These are phyloP conservation scores for Arabidopsis suecica DNA, from an alignment of 345 rosid genomes.

Conservation along the genomic window DNA sequence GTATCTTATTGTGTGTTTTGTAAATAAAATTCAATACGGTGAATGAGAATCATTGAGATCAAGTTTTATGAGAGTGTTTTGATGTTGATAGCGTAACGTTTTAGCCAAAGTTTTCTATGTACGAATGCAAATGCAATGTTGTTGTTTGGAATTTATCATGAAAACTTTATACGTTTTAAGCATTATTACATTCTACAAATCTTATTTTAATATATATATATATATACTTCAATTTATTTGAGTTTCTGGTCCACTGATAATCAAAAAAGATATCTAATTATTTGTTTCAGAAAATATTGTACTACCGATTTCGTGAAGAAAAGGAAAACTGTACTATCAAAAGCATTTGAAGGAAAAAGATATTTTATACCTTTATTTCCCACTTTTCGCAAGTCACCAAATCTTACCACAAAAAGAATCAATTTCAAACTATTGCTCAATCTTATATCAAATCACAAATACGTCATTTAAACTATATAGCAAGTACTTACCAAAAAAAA, in stretches of 20 bases:
- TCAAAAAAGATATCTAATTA: neutral
- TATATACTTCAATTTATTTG: neutral
- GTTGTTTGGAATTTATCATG: conserved; percentile 6
- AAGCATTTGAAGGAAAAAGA: conserved; percentile 5
- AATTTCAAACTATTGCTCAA: neutral
- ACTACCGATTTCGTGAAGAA: conserved; percentile 14
- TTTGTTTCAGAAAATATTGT: neutral
- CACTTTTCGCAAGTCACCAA: conserved; percentile 18
- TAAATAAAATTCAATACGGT: neutral
- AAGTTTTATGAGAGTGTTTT: neutral
- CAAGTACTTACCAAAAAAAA: neutral
- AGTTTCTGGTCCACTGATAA: neutral
- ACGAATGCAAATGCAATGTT: neutral
- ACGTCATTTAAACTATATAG: neutral
- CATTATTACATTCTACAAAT: too few relatives aligned
- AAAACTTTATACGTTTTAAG: neutral
- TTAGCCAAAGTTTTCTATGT: neutral
- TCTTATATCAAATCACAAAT: conserved; percentile 9
- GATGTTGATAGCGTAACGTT: neutral
- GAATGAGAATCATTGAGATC: neutral
- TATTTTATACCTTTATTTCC: neutral
- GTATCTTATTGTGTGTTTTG: conserved; percentile 15
- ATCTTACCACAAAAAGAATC: neutral
- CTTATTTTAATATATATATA: too few relatives aligned
- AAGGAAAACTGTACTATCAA: conserved; percentile 19